A percentile compares a stretch with the other conserved stretches of the same genome.
Conservation (phyloP, 805 yeast species). For the Metschnikowia colocasiae region DNA sequence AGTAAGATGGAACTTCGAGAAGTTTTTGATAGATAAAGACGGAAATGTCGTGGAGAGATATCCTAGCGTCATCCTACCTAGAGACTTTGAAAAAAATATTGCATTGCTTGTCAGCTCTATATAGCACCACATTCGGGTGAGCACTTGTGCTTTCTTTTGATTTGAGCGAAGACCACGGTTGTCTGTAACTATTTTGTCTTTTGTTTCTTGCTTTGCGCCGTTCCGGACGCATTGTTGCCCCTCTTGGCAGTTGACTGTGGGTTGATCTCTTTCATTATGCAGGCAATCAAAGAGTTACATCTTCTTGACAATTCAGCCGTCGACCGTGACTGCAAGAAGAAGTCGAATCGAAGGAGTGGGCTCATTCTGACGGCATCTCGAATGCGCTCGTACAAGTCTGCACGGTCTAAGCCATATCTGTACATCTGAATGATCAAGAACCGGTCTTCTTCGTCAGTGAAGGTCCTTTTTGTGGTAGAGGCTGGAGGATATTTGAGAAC, state of each 20-base stretch:
- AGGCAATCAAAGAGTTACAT: constrained; percentile 70
- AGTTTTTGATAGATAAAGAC: constrained; percentile 55
- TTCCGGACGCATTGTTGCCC: neutral
- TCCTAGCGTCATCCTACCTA: constrained; percentile 68
- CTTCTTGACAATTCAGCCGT: constrained; percentile 77
- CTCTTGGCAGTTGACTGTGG: constrained; percentile 10
- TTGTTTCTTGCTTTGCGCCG: neutral
- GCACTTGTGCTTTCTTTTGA: neutral
- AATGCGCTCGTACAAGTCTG: constrained; percentile 73
- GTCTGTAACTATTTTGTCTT: constrained; percentile 2
- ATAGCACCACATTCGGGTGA: constrained; percentile 1
- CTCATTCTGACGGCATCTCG: constrained; percentile 69
- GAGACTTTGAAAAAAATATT: constrained; percentile 41
- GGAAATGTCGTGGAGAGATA: constrained; percentile 61
- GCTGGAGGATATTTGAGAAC: constrained; percentile 69
- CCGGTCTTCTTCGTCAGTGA: constrained; percentile 87
- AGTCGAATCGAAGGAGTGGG: constrained; percentile 81
- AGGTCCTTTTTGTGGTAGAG: constrained; percentile 57
- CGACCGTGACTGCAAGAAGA: constrained; percentile 77
- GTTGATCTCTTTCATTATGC: constrained; percentile 62
- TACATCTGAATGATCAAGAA: constrained; percentile 77
- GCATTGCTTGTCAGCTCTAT: constrained; percentile 14
- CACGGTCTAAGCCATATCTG: constrained; percentile 74
- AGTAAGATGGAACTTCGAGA: constrained; percentile 78
- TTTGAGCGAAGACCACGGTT: neutral